Base-by-base conservation (phyloP, 1,284 basidiomycete genomes). In the Athelia sp. region DNA sequence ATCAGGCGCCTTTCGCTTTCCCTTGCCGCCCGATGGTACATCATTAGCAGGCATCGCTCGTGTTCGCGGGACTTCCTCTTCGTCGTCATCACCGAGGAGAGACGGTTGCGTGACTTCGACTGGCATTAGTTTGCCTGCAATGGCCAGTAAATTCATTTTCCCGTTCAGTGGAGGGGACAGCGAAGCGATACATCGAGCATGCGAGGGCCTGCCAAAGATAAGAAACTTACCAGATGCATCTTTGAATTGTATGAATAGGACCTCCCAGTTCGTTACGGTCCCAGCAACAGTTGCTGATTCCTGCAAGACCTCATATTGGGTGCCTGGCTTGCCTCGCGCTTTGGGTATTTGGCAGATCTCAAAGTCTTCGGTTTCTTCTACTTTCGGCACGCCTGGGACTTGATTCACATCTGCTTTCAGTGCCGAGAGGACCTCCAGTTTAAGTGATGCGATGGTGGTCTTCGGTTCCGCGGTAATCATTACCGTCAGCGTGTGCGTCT, bases 401-500 rank as follows among this genome's bases (percentile, higher is more conserved):
- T 68, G 63, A 21, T 32, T 47, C 21, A 81, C 70, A 32, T 73
- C 64, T 1, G 80, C 73, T 13, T 67, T 64, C 15, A 90, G 69
- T 11, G 86, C 87, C 2, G 76, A 76, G 1, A 87, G 61, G 0
- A 75, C 78, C 43, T 87, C 82, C 26, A 69, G 64, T 62, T 90
- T 90, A 42, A 89, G 58, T 17, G 70, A 66, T 15, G 65, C 70
- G 58, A 90, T 70, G 4, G 77, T 79, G 11, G 73, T 74, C 17
- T 72, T 73, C 22, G 76, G 79, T 38, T 73, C 66, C 10, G 75
- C 71, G 3, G 81, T 78, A 51, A 84, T 64, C 56, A 84, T 73
- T 55, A 87, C 69, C 4, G 82, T 82, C 47, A 84, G 66, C 56
- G 78, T 86, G 67, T 88, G 84, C 0, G 84, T 84, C 58, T 85